A percentile compares a stretch with the other conserved stretches of the same genome.
Conservation (phyloP, 2,329 filamentous ascomycete species). For the Colletotrichum abscissum region DNA sequence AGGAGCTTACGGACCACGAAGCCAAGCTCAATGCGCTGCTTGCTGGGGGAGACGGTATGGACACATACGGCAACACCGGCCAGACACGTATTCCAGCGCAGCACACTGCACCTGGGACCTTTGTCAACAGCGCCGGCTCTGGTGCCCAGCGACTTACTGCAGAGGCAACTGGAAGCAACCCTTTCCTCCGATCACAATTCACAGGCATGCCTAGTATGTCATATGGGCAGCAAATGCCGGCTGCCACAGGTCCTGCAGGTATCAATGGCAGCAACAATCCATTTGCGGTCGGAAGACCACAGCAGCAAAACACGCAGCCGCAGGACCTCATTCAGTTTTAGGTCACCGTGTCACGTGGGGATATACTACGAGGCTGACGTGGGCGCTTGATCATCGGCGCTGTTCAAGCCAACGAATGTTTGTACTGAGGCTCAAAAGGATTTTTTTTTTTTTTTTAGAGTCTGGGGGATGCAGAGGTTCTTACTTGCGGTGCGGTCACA, state of each 20-base stretch:
- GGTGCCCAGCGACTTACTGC: slow-evolving; percentile 77
- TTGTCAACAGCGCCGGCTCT: slow-evolving; percentile 93
- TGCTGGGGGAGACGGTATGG: slow-evolving; percentile 88
- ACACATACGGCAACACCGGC: slow-evolving; percentile 98
- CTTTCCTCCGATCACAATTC: slow-evolving; percentile 86
- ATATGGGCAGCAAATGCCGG: slow-evolving; percentile 63
- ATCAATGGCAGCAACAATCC: slow-evolving; percentile 70
- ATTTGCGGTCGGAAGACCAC: slow-evolving; percentile 64
- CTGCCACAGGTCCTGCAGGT: slow-evolving; percentile 67
- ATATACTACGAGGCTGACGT: background rate
- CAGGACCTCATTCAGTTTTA: slow-evolving; percentile 75
- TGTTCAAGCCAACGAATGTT: background rate
- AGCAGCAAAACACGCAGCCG: slow-evolving; percentile 59
- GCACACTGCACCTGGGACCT: slow-evolving; percentile 94
- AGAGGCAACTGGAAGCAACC: slow-evolving; percentile 86
- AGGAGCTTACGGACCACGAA: slow-evolving; percentile 70
- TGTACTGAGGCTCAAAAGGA: background rate
- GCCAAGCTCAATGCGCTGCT: slow-evolving; percentile 88
- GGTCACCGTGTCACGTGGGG: slow-evolving; percentile 7
- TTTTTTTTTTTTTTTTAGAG: background rate
- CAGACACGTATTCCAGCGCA: slow-evolving; percentile 95
- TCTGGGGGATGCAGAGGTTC: background rate
- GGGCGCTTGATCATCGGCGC: slow-evolving; percentile 1
- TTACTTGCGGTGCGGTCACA: slow-evolving; percentile 6
- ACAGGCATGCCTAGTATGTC: slow-evolving; percentile 77